phyloP scores from a whole-genome alignment of 75 land plant species.

The Chamaecyparis obtusa region DNA sequence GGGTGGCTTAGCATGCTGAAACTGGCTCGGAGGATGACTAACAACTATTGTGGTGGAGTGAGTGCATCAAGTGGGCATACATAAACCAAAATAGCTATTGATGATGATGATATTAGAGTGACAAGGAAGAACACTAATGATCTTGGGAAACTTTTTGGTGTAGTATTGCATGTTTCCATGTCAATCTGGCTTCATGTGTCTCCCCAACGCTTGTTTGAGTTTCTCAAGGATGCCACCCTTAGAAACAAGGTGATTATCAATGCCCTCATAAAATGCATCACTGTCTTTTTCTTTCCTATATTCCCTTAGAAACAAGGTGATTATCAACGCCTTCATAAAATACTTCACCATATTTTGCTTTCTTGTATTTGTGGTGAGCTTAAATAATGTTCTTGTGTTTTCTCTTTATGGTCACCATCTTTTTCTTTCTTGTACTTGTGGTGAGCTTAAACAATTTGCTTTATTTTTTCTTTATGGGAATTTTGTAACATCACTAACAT shows the following conservation, averaged over 20 bases:
- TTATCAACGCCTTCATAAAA: too few relatives aligned
- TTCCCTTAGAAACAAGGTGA: too few relatives aligned
- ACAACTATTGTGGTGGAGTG: slow-evolving; percentile 19
- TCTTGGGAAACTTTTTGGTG: slow-evolving; percentile 16
- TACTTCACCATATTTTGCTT: too few relatives aligned
- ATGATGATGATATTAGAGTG: slow-evolving; percentile 22
- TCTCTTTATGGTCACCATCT: too few relatives aligned
- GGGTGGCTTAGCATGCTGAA: slow-evolving; percentile 25
- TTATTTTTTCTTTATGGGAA: too few relatives aligned
- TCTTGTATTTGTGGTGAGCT: too few relatives aligned
- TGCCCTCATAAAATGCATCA: neutral
- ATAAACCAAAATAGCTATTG: slow-evolving; percentile 18
- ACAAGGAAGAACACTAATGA: slow-evolving; percentile 25
- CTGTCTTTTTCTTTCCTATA: too few relatives aligned
- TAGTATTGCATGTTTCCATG: slow-evolving; percentile 28
- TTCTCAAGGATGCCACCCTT: slow-evolving; percentile 19
- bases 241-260: slow-evolving; percentile 44
- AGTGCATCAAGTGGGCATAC: slow-evolving; percentile 18
- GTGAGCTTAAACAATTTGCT: too few relatives aligned
- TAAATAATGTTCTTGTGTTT: too few relatives aligned
- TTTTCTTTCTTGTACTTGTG: too few relatives aligned
- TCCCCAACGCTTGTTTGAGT: slow-evolving; percentile 20
- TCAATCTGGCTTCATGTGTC: slow-evolving; percentile 31
- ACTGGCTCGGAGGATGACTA: slow-evolving; percentile 33
- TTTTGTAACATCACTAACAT: neutral